These are phyloP conservation scores for Vinca minor DNA, from an alignment of 257 asterid genomes.

Conservation along the genomic window DNA sequence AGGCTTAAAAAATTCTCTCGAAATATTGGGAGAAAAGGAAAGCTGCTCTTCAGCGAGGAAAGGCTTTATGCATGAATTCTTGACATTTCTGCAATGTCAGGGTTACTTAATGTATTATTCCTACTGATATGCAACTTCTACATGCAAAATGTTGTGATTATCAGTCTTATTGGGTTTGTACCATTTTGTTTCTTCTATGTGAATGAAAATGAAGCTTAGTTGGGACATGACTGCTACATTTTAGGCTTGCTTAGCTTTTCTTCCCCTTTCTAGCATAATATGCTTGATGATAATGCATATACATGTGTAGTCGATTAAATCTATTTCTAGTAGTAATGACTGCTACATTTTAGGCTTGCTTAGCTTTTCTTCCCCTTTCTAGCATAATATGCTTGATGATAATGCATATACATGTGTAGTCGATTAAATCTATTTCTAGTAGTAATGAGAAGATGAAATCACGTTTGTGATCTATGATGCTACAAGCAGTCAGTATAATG, in stretches of 20 bases:
- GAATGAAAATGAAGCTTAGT: not conserved
- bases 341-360: not conserved
- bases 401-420: not conserved
- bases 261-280: not conserved
- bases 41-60: slow-evolving; percentile 41
- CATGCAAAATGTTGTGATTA: slow-evolving; percentile 8
- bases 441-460: not conserved
- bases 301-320: not conserved
- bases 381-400: not conserved
- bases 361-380: not conserved
- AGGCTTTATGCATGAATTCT: slow-evolving; percentile 51
- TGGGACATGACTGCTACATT: not conserved
- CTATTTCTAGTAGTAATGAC: too few relatives aligned
- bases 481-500: not conserved
- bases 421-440: too few relatives aligned
- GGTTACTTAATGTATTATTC: slow-evolving; percentile 68
- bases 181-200: slow-evolving; percentile 15
- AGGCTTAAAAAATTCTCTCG: slow-evolving; percentile 27
- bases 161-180: slow-evolving; percentile 13
- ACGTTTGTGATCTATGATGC: not conserved
- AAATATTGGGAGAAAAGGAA: slow-evolving; percentile 35
- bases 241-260: not conserved
- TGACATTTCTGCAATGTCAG: slow-evolving; percentile 83
- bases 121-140: slow-evolving; percentile 19
- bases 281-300: not conserved